Conservation (phyloP, 1,284 basidiomycete species). For the Ceratobasidium sp. region DNA sequence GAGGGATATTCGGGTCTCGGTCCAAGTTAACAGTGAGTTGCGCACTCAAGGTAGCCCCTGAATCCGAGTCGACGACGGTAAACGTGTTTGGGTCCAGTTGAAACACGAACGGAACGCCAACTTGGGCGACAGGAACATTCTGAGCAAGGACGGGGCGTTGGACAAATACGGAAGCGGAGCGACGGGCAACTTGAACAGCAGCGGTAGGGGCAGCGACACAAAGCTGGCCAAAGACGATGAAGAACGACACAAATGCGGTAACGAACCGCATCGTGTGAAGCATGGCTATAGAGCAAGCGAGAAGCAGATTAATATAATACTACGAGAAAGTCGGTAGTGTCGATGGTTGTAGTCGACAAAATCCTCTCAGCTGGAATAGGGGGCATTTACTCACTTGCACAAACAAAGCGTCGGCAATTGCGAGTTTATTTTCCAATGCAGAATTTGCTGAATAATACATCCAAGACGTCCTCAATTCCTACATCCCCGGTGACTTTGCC, state of each 20-base stretch:
- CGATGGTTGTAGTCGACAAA: constrained; percentile 11
- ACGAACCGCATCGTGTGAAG: constrained; percentile 16
- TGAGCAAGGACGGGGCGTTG: constrained; percentile 1
- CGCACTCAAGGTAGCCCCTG: background rate
- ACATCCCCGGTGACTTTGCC: constrained; percentile 78
- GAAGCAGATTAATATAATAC: background rate
- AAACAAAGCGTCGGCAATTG: constrained; percentile 1
- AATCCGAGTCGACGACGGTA: constrained; percentile 13
- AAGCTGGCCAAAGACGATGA: constrained; percentile 24
- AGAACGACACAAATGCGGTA: constrained; percentile 4
- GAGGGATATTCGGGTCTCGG: constrained; percentile 4
- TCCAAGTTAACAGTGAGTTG: constrained; percentile 2
- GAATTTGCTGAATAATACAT: constrained; percentile 81
- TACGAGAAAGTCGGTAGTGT: background rate
- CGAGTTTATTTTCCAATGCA: constrained; percentile 76
- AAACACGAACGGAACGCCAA: constrained; percentile 16
- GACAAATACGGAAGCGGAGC: constrained; percentile 8
- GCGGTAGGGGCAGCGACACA: constrained; percentile 12
- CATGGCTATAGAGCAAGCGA: background rate
- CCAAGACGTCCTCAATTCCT: constrained; percentile 79
- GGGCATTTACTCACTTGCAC: constrained; percentile 6
- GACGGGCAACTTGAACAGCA: background rate
- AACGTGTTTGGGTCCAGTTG: constrained; percentile 21
- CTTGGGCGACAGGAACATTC: constrained; percentile 20
- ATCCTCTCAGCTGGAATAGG: background rate